Base-by-base conservation (phyloP, 2,329 filamentous ascomycete species). In the Lasiodiplodia sp. region DNA sequence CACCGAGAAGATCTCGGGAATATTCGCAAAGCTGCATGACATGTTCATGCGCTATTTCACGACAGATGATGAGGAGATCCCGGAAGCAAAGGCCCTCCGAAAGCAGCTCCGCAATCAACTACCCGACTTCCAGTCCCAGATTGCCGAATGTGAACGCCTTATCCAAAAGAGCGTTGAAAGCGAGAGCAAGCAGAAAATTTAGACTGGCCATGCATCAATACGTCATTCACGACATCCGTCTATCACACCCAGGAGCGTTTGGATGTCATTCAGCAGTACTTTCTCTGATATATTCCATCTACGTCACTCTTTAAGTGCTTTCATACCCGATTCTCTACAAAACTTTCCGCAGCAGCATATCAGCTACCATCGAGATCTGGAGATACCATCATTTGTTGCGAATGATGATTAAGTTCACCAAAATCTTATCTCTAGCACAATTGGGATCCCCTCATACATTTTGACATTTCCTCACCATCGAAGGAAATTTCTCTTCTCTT, bases 21-120 rank as follows among this genome's bases (percentile, higher is more conserved):
- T 70, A 0, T 71, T 72, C 31, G 11, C 31, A 5, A 6, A 44
- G 1, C 65, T 64, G 2, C 70, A 68, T 4, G 64, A 60, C 4
- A 68, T 65, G 10, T 68, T 72, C 47, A 47, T 55, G 18, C 58
- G 25, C 6, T 44, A 67, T 18, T 72, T 58, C 65, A 56, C 44
- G 2, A 70, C 66, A 2, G 65, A 70, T 2, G 69, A 69, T 12
- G 64, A 69, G 23, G 70, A 71, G 21, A 56, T 47, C 0, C 66
- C 66, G 1, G 63, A 68, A 10, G 66, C 28, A 0, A 70, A 63
- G 38, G 57, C 47, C 21, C n/a, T 71, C 4, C 70, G 70, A 6
- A 28, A 47, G 4, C 37, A 49, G 12, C 60, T 71, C 10, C 58
- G 62, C 25, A 7, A 10, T 2, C 21, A 2, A 8, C 23, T 34